Percentiles rank a stretch among this genome's conserved stretches.
These are phyloP conservation scores for Wallacemonas rigidus DNA, from an alignment of 208 protist species.

Conservation along the genomic window DNA sequence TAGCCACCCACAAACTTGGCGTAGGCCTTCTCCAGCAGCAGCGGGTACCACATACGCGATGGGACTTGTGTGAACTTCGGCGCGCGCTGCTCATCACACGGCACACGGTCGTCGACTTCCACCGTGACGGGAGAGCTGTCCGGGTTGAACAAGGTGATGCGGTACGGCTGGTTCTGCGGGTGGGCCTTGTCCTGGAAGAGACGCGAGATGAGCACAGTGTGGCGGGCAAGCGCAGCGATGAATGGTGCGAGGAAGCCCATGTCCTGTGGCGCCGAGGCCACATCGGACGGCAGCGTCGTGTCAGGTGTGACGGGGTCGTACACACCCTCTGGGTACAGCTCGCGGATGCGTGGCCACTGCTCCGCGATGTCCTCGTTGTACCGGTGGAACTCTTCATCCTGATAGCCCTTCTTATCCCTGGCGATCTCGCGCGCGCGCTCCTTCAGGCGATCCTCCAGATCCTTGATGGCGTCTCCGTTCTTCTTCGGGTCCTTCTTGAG, in stretches of 20 bases:
- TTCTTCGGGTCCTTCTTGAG: slow-evolving; percentile 52
- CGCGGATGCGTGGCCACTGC: slow-evolving; percentile 73
- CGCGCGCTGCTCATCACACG: slow-evolving; percentile 61
- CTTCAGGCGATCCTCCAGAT: slow-evolving; percentile 41
- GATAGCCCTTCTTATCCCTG: slow-evolving; percentile 65
- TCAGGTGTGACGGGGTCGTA: slow-evolving; percentile 62
- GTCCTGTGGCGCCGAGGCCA: slow-evolving; percentile 51
- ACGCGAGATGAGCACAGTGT: slow-evolving; percentile 63
- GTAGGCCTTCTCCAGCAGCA: slow-evolving; percentile 91
- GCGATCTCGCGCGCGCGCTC: slow-evolving; percentile 64
- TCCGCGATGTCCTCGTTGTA: slow-evolving; percentile 66
- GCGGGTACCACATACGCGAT: slow-evolving; percentile 75
- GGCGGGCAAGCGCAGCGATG: slow-evolving; percentile 65
- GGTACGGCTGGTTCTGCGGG: slow-evolving; percentile 72
- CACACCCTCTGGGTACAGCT: slow-evolving; percentile 77
- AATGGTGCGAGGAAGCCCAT: slow-evolving; percentile 77
- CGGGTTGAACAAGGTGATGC: slow-evolving; percentile 75
- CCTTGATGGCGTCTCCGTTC: slow-evolving; percentile 27
- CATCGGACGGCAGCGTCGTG: slow-evolving; percentile 51
- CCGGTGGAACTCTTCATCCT: slow-evolving; percentile 77
- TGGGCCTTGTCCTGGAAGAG: slow-evolving; percentile 70
- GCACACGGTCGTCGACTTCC: slow-evolving; percentile 80
- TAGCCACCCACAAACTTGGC: slow-evolving; percentile 89
- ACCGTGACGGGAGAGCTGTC: slow-evolving; percentile 66
- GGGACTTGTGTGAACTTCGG: slow-evolving; percentile 79